A percentile compares a stretch with the other conserved stretches of the same genome.
These are phyloP conservation scores for Lactarius psammicola DNA, from an alignment of 768 basidiomycete genomes.

Conservation along the genomic window DNA sequence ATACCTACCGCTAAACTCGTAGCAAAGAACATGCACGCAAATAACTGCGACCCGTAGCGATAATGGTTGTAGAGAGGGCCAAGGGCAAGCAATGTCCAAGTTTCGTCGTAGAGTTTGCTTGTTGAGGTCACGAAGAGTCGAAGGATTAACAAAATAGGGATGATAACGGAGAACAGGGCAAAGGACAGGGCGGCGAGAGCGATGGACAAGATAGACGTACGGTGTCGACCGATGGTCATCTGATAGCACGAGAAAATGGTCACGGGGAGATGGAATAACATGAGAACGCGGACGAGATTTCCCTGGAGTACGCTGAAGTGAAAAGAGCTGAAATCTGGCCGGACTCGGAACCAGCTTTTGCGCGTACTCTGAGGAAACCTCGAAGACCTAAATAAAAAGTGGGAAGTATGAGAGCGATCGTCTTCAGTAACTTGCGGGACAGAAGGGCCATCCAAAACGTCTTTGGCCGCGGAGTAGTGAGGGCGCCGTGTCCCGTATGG, in stretches of 20 bases:
- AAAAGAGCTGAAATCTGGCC: slow-evolving; percentile 69
- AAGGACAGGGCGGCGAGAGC: slow-evolving; percentile 83
- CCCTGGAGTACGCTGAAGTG: slow-evolving; percentile 82
- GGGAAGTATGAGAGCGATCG: slow-evolving; percentile 47
- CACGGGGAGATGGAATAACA: slow-evolving; percentile 92
- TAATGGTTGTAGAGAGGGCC: slow-evolving; percentile 97
- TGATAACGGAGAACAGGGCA: slow-evolving; percentile 68
- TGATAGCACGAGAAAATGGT: slow-evolving; percentile 91
- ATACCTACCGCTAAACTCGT: slow-evolving; percentile 82
- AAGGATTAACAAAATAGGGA: slow-evolving; percentile 72
- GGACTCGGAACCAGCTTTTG: slow-evolving; percentile 52
- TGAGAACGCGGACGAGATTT: slow-evolving; percentile 86
- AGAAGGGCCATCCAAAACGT: slow-evolving; percentile 43
- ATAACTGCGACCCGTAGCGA: slow-evolving; percentile 86
- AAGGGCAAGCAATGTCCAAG: slow-evolving; percentile 81
- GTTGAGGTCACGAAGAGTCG: slow-evolving; percentile 80
- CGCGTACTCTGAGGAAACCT: slow-evolving; percentile 39
- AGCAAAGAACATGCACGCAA: slow-evolving; percentile 75
- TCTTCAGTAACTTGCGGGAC: slow-evolving; percentile 43
- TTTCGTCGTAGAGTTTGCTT: slow-evolving; percentile 93
- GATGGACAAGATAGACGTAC: slow-evolving; percentile 57
- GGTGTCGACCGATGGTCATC: slow-evolving; percentile 57
- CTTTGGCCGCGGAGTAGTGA: slow-evolving; percentile 51
- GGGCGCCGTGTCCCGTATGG: slow-evolving; percentile 38
- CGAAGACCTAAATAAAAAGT: slow-evolving; percentile 41